Base-by-base conservation (phyloP, 805 yeast species). In the Saccharomycopsis sp. region DNA sequence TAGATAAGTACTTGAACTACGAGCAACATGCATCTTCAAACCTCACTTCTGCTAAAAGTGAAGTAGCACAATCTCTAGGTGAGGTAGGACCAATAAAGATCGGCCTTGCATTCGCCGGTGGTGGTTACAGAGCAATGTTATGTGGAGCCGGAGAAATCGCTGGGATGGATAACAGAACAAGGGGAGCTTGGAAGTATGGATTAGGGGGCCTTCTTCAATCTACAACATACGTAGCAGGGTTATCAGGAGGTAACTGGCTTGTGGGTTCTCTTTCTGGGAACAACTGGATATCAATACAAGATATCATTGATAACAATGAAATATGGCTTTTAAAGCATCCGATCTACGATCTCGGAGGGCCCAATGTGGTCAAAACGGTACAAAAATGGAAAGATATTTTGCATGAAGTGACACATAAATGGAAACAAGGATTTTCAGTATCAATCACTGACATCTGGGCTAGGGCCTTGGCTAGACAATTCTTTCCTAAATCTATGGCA, bases 101-200 rank as follows among this genome's bases (percentile, higher is more conserved):
- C 49, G 90, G 82, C 2, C 64, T 79, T 35, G 84, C 89, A 3
- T 82, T 84, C 63, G 78, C 89, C 14, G 96, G 96, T 53, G 97
- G 97, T 67, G 96, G 97, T 2, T 89, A 87, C 70, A 78, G 97
- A 62, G 94, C 97, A 24, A 88, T 90, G 89, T 72, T 90, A 51
- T 73, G 78, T 58, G 96, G 96, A 1, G 96, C 96, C 14, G 96
- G 96, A 41, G 82, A 84, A 68, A 72, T 90, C 20, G 75, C 92
- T 0, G 96, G 92, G 0, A 72, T 88, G 61, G 97, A 89, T 69
- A 81, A 83, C 66, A 75, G 96, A 63, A 84, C 93, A 1, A 71
- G 66, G 5, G 78, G 78, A 58, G 77, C 83, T 12, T 74, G 82
- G 2, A 73, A 72, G 25, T 75, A 76, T 3, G 86, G 86, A 12